These are phyloP conservation scores for Glycine soja DNA, from an alignment of 306 rosid genomes.

Conservation along the genomic window DNA sequence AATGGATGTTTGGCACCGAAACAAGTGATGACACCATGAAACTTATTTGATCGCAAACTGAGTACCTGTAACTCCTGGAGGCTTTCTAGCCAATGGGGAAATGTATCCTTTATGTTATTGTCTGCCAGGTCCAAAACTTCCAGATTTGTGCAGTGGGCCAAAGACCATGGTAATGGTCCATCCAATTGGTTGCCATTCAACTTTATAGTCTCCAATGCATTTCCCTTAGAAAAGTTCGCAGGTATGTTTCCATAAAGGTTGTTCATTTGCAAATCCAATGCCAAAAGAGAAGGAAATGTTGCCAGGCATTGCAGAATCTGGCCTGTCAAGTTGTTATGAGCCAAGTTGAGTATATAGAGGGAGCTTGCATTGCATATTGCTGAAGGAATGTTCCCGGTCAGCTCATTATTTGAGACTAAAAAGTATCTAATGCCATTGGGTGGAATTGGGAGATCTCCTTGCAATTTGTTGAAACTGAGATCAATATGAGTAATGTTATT, in stretches of 20 bases:
- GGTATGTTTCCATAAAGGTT: constrained; percentile 48
- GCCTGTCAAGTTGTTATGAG: constrained; percentile 34
- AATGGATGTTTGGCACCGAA: neutral
- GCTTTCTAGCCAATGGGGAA: constrained; percentile 51
- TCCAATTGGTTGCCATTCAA: constrained; percentile 48
- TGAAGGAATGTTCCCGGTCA: constrained; percentile 30
- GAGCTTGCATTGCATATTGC: constrained; percentile 17
- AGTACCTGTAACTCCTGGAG: constrained; percentile 47
- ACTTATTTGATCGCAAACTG: constrained; percentile 46
- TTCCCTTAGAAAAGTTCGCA: neutral
- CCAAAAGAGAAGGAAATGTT: neutral
- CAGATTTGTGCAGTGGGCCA: neutral
- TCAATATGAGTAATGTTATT: accelerated
- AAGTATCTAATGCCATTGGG: neutral
- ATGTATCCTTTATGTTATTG: constrained; percentile 42
- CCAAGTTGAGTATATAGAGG: neutral
- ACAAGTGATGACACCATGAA: constrained; percentile 49
- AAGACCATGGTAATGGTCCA: constrained; percentile 47
- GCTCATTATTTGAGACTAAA: constrained; percentile 44
- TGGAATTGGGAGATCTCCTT: constrained; percentile 39
- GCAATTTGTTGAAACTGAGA: constrained; percentile 44
- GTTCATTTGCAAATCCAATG: constrained; percentile 50
- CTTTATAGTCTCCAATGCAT: constrained; percentile 23
- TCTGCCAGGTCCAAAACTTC: constrained; percentile 54
- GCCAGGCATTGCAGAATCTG: constrained; percentile 42